Conservation (phyloP, 768 basidiomycete genomes). For the Boletus tomentosulus region DNA sequence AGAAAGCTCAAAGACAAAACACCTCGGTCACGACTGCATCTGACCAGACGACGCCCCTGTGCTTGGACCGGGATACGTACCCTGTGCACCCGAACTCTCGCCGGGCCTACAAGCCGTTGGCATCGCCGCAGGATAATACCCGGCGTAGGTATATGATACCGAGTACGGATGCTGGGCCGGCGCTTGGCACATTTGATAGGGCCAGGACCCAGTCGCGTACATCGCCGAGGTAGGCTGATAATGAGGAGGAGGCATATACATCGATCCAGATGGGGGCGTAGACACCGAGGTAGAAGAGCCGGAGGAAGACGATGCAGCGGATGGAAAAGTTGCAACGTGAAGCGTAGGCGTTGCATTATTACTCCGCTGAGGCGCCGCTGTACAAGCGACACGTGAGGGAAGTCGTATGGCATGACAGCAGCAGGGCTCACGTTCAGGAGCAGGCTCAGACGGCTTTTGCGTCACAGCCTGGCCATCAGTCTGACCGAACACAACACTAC, state of each 20-base stretch:
- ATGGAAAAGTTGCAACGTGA: constrained; percentile 23
- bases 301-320: constrained; percentile 16
- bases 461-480: constrained; percentile 61
- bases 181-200: constrained; percentile 27
- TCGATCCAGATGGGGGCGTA: constrained; percentile 15
- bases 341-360: constrained; percentile 16
- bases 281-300: constrained; percentile 17
- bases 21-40: constrained; percentile 8
- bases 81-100: constrained; percentile 18
- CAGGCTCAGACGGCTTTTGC: constrained; percentile 63
- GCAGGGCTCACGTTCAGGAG: constrained; percentile 42
- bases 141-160: constrained; percentile 14
- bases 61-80: constrained; percentile 32
- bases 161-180: constrained; percentile 21
- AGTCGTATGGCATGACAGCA: neutral
- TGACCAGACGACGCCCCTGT: constrained; percentile 21
- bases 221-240: constrained; percentile 16
- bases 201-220: constrained; percentile 29
- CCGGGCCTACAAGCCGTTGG: constrained; percentile 10
- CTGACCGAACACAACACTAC: constrained; percentile 72
- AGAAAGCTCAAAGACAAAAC: neutral
- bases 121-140: constrained; percentile 22
- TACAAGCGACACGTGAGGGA: neutral
- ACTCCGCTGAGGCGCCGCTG: constrained; percentile 18
- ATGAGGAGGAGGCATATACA: constrained; percentile 20